A percentile compares a stretch with the other conserved stretches of the same genome.
Conservation (phyloP, 2,329 filamentous ascomycete species). For the Neofusicoccum laricinum region DNA sequence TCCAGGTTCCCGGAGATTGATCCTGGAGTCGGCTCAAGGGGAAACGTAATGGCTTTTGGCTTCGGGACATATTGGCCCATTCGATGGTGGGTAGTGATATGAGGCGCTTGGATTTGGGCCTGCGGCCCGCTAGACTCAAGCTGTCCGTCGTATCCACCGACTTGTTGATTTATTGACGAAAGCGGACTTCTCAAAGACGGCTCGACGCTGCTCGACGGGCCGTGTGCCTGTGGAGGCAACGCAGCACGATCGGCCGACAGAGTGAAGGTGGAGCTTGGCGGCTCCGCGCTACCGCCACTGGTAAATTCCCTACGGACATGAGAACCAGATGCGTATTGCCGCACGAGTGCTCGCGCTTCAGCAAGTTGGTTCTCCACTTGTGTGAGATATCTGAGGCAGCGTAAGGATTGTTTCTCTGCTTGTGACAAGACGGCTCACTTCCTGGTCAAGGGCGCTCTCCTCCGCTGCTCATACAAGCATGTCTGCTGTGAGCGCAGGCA, state of each 20-base stretch:
- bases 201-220: too few species aligned
- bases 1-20: slow-evolving; percentile 6
- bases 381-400: slow-evolving; percentile 1
- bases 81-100: too few species aligned
- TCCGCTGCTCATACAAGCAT: slow-evolving; percentile 4
- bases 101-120: not conserved
- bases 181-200: too few species aligned
- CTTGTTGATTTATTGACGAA: too few species aligned
- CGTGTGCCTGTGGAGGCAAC: not conserved
- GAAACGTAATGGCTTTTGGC: not conserved
- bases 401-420: not conserved
- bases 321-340: not conserved
- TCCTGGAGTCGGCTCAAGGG: not conserved
- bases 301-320: too few species aligned
- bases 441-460: not conserved
- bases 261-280: not conserved
- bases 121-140: not conserved
- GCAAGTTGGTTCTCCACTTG: slow-evolving; percentile 11
- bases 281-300: not conserved
- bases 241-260: not conserved
- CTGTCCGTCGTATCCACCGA: too few species aligned
- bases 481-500: not conserved
- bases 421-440: not conserved
- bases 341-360: slow-evolving; percentile 1
- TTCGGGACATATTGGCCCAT: not conserved